Conservation (phyloP, 345 rosid species). For the Populus nigra region DNA sequence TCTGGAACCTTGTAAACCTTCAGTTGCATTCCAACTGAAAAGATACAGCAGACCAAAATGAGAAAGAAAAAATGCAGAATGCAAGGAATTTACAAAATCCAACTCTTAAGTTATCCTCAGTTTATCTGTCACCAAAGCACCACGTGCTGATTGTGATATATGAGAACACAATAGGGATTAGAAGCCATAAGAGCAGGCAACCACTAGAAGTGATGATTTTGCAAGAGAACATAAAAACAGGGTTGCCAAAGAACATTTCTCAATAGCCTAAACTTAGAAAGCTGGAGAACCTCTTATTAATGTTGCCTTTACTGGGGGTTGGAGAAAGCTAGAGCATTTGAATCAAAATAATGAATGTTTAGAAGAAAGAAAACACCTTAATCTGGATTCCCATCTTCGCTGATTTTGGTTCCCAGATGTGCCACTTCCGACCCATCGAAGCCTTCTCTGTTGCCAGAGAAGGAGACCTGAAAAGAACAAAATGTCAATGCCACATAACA, state of each 20-base stretch:
- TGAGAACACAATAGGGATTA: not conserved
- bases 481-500: not conserved
- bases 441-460: conserved; percentile 29
- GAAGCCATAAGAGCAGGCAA: not conserved
- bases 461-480: conserved; percentile 22
- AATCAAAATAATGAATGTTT: not conserved
- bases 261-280: not conserved
- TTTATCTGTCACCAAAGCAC: not conserved
- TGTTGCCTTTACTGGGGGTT: not conserved
- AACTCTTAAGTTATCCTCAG: not conserved
- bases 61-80: not conserved
- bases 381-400: conserved; percentile 8
- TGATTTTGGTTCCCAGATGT: conserved; percentile 12
- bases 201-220: not conserved
- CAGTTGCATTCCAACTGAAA: conserved; percentile 64
- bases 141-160: too few species aligned
- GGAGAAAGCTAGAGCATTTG: not conserved
- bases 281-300: not conserved
- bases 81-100: not conserved
- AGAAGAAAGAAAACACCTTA: conserved; percentile 16
- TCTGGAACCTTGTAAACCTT: conserved; percentile 56
- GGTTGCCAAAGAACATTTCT: not conserved
- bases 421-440: conserved; percentile 26
- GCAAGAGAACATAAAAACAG: not conserved
- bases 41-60: not conserved